Evolutionary conservation across 1,284 basidiomycete species (phyloP).

Genomic region (Ceratobasidium theobromae): DNA sequence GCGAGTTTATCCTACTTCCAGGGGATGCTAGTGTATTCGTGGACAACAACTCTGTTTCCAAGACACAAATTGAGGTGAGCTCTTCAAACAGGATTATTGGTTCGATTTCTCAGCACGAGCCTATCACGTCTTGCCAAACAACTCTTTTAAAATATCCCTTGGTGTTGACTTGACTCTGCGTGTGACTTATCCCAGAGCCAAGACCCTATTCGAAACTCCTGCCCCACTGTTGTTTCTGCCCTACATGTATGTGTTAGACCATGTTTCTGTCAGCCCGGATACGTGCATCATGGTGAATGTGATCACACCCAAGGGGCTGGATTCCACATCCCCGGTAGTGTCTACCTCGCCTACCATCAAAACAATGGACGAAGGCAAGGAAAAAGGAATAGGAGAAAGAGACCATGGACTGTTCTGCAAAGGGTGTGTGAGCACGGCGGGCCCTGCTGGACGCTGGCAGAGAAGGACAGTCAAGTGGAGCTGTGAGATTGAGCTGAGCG

Average conservation of each 20-base stretch:
- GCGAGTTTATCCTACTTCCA: conserved; percentile 36
- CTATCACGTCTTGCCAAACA: too few relatives aligned
- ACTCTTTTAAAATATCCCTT: conserved; percentile 35
- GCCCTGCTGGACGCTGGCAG: conserved; percentile 26
- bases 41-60: conserved; percentile 40
- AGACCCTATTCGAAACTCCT: conserved; percentile 37
- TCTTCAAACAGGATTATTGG: too few relatives aligned
- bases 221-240: conserved; percentile 23
- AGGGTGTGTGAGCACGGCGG: conserved; percentile 34
- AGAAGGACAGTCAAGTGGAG: conserved; percentile 38
- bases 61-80: too few relatives aligned
- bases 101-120: too few relatives aligned
- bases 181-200: conserved; percentile 38
- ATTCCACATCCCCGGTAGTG: background rate
- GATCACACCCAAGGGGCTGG: conserved; percentile 34
- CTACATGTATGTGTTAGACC: conserved; percentile 38
- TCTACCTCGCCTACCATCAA: too few relatives aligned
- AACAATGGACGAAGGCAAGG: background rate
- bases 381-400: too few relatives aligned
- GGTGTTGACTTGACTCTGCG: conserved; percentile 33
- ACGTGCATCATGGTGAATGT: conserved; percentile 37
- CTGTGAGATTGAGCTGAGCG: conserved; percentile 31
- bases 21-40: conserved; percentile 39
- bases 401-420: background rate
- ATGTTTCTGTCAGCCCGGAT: conserved; percentile 38